phyloP scores from a whole-genome alignment of 1,139 yeast species.

The Candida sp. region DNA sequence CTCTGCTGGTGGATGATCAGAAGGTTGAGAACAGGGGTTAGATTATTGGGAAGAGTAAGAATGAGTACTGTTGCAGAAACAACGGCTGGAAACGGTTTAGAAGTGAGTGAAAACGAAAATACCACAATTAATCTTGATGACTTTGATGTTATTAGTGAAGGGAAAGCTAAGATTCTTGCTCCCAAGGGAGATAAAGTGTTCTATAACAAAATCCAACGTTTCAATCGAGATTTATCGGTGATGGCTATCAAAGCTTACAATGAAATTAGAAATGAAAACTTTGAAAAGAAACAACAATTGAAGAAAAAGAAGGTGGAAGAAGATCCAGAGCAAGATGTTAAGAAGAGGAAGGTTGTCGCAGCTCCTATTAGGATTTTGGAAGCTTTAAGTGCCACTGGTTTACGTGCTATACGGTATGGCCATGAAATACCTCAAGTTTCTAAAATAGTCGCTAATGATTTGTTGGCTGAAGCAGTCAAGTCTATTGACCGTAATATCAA shows the following conservation, averaged over 20 bases:
- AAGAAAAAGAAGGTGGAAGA: not conserved
- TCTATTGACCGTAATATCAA: conserved; percentile 70
- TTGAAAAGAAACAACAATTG: conserved; percentile 13
- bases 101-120: not conserved
- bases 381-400: conserved; percentile 93
- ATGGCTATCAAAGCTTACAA: conserved; percentile 87
- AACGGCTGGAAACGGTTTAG: not conserved
- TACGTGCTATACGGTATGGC: conserved; percentile 90
- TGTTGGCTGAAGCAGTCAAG: conserved; percentile 82
- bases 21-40: not conserved
- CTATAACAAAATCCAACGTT: conserved; percentile 95
- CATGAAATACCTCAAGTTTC: conserved; percentile 78
- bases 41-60: not conserved
- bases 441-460: conserved; percentile 82
- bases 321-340: conserved; percentile 14
- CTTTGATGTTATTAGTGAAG: conserved; percentile 63
- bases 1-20: conserved; percentile 1
- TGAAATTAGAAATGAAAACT: conserved; percentile 37
- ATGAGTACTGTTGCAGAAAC: conserved; percentile 2
- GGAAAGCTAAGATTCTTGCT: conserved; percentile 73
- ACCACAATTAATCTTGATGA: conserved; percentile 19
- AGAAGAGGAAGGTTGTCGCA: conserved; percentile 21
- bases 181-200: conserved; percentile 83
- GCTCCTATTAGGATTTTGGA: conserved; percentile 62
- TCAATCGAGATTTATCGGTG: conserved; percentile 87